These are phyloP conservation scores for Bipolaris zeicola DNA, from an alignment of 2,329 filamentous ascomycete species.

Conservation along the genomic window DNA sequence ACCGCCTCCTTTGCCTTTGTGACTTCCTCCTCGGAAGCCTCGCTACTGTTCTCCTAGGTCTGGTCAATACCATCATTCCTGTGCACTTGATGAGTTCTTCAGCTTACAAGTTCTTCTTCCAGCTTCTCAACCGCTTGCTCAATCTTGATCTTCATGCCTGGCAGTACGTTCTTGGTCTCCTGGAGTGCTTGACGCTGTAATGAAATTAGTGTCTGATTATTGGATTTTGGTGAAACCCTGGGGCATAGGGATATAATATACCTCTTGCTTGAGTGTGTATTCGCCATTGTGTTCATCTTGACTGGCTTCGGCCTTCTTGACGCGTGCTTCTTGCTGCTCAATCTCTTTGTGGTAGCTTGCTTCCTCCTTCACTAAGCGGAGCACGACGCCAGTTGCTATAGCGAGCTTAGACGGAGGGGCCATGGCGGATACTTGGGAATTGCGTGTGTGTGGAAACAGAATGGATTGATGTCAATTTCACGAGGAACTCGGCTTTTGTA, in stretches of 20 bases:
- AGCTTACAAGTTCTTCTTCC: constrained; percentile 74
- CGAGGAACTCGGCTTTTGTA: not conserved
- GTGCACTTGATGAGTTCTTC: not conserved
- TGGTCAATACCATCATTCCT: constrained; percentile 16
- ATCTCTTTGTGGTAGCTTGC: constrained; percentile 88
- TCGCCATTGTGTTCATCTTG: constrained; percentile 75
- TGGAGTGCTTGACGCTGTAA: constrained; percentile 76
- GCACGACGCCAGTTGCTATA: constrained; percentile 79
- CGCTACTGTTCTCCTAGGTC: constrained; percentile 48
- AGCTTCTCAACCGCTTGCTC: constrained; percentile 72
- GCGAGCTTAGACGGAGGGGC: constrained; percentile 74
- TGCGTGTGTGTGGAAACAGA: not conserved
- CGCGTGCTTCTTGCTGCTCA: constrained; percentile 71
- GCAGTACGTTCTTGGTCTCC: constrained; percentile 85
- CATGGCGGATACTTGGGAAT: constrained; percentile 59
- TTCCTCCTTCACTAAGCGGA: constrained; percentile 90
- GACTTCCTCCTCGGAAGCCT: constrained; percentile 51
- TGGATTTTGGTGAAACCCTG: not conserved
- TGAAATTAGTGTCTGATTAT: constrained; percentile 11
- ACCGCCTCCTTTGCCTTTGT: constrained; percentile 53
- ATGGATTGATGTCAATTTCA: not conserved
- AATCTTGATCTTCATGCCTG: constrained; percentile 72
- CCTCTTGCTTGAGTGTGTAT: constrained; percentile 85
- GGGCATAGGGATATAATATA: constrained; percentile 47
- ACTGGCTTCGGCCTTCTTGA: constrained; percentile 68